Percentiles rank a stretch among this genome's conserved stretches.
Conservation (phyloP, 2,329 filamentous ascomycete genomes). For the Neobulgaria alba region DNA sequence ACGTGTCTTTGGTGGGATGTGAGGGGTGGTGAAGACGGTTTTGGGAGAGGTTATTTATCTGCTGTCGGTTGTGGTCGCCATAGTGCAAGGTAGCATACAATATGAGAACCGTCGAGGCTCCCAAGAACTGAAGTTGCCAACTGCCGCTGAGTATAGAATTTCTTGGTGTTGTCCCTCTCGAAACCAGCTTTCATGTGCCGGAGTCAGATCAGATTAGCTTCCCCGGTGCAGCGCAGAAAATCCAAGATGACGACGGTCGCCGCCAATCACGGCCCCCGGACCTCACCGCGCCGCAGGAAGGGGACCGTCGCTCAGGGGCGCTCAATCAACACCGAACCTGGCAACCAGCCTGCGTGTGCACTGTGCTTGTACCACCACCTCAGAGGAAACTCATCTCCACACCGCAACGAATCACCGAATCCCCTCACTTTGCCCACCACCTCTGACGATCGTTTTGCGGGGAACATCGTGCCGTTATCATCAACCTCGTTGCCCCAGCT, state of each 20-base stretch:
- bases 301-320: slow-evolving; percentile 2
- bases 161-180: not conserved
- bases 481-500: not conserved
- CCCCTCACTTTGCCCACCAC: not conserved
- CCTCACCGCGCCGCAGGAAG: not conserved
- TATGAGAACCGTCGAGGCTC: too few species aligned
- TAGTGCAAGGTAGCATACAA: too few species aligned
- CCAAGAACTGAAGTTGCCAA: too few species aligned
- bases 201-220: not conserved
- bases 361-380: too few species aligned
- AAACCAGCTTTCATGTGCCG: not conserved
- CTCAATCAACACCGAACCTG: slow-evolving; percentile 13
- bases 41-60: too few species aligned
- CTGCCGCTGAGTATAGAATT: too few species aligned
- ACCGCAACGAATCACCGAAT: slow-evolving; percentile 4
- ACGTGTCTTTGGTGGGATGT: slow-evolving; percentile 15
- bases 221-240: too few species aligned
- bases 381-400: too few species aligned
- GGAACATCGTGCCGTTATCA: not conserved
- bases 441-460: not conserved
- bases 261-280: slow-evolving; percentile 11
- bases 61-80: too few species aligned
- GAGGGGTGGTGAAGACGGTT: too few species aligned
- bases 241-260: slow-evolving; percentile 3
- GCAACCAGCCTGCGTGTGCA: too few species aligned